Evolutionary conservation across 2,329 filamentous ascomycete species (phyloP).

Genomic region (Juglanconis sp.): DNA sequence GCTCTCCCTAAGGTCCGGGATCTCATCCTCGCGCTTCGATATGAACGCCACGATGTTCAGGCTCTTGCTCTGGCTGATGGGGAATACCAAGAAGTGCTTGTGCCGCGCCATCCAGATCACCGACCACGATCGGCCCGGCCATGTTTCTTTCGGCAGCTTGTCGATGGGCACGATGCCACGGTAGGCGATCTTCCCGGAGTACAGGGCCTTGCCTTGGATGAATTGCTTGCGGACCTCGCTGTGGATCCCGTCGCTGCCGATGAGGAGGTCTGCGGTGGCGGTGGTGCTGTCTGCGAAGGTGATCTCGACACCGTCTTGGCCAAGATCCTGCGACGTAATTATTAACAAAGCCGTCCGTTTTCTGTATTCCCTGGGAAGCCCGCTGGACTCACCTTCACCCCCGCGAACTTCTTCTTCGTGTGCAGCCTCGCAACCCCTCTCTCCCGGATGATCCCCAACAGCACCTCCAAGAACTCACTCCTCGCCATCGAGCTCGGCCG

Average conservation of each 20-base stretch:
- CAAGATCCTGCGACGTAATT: conserved; percentile 17
- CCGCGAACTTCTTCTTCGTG: conserved; percentile 7
- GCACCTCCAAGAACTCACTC: conserved; percentile 13
- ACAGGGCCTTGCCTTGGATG: conserved; percentile 21
- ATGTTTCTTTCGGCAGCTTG: conserved; percentile 7
- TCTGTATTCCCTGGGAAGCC: not conserved
- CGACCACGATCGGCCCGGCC: conserved; percentile 9
- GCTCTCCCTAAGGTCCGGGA: conserved; percentile 16
- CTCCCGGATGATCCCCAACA: conserved; percentile 7
- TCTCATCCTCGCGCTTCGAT: conserved; percentile 17
- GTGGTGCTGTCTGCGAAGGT: conserved; percentile 9
- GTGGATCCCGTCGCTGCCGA: conserved; percentile 19
- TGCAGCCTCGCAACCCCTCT: conserved; percentile 3
- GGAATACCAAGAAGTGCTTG: conserved; percentile 17
- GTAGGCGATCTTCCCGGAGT: conserved; percentile 29
- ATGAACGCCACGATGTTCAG: conserved; percentile 20
- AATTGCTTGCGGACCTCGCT: conserved; percentile 14
- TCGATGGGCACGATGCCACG: conserved; percentile 28
- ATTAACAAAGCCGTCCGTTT: no score
- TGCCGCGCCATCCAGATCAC: conserved; percentile 14
- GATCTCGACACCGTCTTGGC: conserved; percentile 16
- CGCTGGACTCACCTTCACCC: not conserved
- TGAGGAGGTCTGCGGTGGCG: conserved; percentile 12
- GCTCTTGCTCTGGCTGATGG: conserved; percentile 13
- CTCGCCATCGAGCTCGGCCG: conserved; percentile 11